Base-by-base conservation (phyloP, 257 asterid species). In the Mentha longifolia region DNA sequence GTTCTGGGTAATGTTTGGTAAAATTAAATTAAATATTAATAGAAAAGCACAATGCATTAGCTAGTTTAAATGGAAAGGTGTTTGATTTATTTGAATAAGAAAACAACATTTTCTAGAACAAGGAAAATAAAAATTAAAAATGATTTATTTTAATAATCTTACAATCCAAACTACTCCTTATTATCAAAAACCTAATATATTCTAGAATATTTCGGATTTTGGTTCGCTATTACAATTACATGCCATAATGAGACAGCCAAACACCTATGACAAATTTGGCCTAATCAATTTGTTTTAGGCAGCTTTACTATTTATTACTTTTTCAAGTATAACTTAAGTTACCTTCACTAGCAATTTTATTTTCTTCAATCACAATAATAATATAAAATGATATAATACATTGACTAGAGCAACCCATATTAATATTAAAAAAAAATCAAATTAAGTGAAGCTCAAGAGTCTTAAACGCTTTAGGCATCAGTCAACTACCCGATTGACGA, bases 401-500 rank as follows among this genome's bases (percentile, higher is more conserved):
- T 15, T 49, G 55, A 16, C 52, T 46, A 47, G 54, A 47, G 20
- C 2, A 47, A 47, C 1, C 25, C 6, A 15, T 15, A 1, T 6
- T 4, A 33, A 33, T 3, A 33, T 33, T 33, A 12, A 16, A 1
- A 5, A 15, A 55, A 35, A 61, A 16, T 41, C 30, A 41, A 60
- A 33, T 33, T 33, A 33, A 60, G 9, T 41, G 68, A 62, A 41
- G 31, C 35, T 0, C 22, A 19, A 33, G 52, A 11, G 30, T 52
- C 10, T 41, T 41, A 10, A 41, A 6, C 6, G 4, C 7, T 8
- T 47, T 7, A 10, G 49, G 25, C n/a, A 10, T 10, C 9, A 41
- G 52, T 62, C 25, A 22, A 20, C 52, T 41, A 62, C n/a, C 15
- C 35, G 52, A 62, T 41, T 62, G 19, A 62, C 37, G 52, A 62